Evolutionary conservation across 169 alveolate species (phyloP), one percentile per base, ranked within the genome.

Genomic region (Plasmodium gallinaceum): DNA sequence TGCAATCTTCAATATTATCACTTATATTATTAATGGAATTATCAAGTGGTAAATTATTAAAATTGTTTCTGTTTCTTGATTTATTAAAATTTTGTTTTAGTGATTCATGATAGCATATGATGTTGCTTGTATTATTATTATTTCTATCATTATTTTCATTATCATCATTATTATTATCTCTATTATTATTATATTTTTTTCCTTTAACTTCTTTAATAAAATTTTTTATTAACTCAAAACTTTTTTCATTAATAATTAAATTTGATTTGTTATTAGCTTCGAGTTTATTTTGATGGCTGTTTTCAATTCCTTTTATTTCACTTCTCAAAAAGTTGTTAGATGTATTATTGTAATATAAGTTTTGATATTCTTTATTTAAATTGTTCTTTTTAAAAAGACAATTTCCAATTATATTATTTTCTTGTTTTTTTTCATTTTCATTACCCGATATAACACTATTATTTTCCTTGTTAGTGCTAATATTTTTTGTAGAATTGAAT

Each of bases 201-300:
- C 51, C 72, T 66, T 70, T 70, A 32, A 83, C 73, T 7, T 68
- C 73, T 9, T 39, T 68, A 26, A 80, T 80, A 66, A 80, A 80
- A 10, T 80, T 80, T 42, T 60, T 68, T 10, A 80, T 80, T 54
- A 68, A 22, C 5, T 68, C 85, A 42, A 66, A 68, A 32, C 68
- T 68, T 37, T 46, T 48, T 12, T 80, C 39, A 9, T 39, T 54
- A n/a, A 48, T 39, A 37, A 68, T 68, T 32, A 32, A 51, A n/a
- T 66, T n/a, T 14, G 72, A 14, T 26, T 18, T 45, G 7, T 18
- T 52, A 20, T 61, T 20, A 10, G 74, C 24, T 0, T 10, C 51
- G 6, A 75, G 26, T 24, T 4, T 26, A 12, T 80, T 51, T 57
- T 26, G 51, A 9, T 24, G 24, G 12, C 16, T 26, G 5, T 60